Percentiles rank a stretch among this genome's conserved stretches.
These are phyloP conservation scores for Nissolia schottii DNA, from an alignment of 306 rosid species.

Conservation along the genomic window DNA sequence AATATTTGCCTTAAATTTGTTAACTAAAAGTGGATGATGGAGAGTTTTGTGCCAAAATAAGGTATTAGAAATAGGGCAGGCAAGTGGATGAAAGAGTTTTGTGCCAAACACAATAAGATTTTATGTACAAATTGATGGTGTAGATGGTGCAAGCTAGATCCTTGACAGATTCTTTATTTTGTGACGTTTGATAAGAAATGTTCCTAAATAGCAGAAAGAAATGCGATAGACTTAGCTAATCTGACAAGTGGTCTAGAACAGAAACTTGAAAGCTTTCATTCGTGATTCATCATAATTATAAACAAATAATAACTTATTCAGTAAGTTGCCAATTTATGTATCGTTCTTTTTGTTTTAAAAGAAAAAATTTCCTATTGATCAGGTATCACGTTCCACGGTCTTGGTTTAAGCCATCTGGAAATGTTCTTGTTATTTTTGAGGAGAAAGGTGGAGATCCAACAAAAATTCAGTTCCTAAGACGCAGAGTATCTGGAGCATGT, in stretches of 20 bases:
- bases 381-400: slow-evolving; percentile 98
- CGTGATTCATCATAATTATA: neutral
- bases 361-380: slow-evolving; percentile 16
- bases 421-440: slow-evolving; percentile 74
- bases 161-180: too few relatives aligned
- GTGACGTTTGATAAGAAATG: neutral
- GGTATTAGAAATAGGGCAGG: too few relatives aligned
- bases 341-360: neutral
- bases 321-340: neutral
- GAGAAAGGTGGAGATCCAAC: slow-evolving; percentile 92
- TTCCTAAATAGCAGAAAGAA: neutral
- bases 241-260: too few relatives aligned
- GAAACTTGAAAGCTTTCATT: too few relatives aligned
- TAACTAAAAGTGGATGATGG: slow-evolving; percentile 4
- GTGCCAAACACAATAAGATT: neutral
- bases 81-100: slow-evolving; percentile 5
- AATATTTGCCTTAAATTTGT: neutral
- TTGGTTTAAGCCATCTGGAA: slow-evolving; percentile 94
- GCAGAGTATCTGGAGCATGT: slow-evolving; percentile 53
- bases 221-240: too few relatives aligned
- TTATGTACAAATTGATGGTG: neutral
- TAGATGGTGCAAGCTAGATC: too few relatives aligned
- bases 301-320: neutral
- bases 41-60: too few relatives aligned
- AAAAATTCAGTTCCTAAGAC: slow-evolving; percentile 45